phyloP scores from a whole-genome alignment of 345 rosid genomes.

The Brassica incana region DNA sequence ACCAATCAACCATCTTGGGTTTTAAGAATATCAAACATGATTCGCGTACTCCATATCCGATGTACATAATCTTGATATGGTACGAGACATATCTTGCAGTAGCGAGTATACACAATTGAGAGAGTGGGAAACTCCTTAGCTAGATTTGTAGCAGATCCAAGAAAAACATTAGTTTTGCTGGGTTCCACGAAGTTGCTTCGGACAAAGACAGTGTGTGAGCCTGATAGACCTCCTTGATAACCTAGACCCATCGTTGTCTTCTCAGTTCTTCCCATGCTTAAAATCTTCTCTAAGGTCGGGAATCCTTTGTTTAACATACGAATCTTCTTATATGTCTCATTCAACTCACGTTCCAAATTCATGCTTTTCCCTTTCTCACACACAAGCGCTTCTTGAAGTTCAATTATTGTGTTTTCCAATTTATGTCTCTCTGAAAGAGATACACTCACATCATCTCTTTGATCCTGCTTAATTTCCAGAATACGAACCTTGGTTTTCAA shows the following conservation, averaged over 20 bases:
- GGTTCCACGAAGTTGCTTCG: background rate
- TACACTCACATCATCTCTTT: too few relatives aligned
- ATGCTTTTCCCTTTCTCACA: background rate
- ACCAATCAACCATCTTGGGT: background rate
- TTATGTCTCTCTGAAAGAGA: too few relatives aligned
- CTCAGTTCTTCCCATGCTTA: background rate
- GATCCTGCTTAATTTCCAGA: too few relatives aligned
- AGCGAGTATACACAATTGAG: background rate
- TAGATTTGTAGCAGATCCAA: background rate
- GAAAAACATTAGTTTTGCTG: background rate
- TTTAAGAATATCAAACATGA: background rate
- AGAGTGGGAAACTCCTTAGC: background rate
- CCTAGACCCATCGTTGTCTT: background rate
- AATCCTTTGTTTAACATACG: background rate
- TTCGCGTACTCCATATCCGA: background rate
- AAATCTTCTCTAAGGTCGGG: background rate
- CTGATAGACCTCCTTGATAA: background rate
- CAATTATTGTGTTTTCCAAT: too few relatives aligned
- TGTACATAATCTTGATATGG: background rate
- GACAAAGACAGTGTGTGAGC: background rate
- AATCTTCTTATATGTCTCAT: background rate
- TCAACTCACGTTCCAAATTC: background rate
- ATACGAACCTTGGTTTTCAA: too few relatives aligned
- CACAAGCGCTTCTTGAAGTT: background rate
- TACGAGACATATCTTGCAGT: background rate